Evolutionary conservation across 805 yeast genomes (phyloP).

Genomic region (Sugiyamaella qingdaonensis): DNA sequence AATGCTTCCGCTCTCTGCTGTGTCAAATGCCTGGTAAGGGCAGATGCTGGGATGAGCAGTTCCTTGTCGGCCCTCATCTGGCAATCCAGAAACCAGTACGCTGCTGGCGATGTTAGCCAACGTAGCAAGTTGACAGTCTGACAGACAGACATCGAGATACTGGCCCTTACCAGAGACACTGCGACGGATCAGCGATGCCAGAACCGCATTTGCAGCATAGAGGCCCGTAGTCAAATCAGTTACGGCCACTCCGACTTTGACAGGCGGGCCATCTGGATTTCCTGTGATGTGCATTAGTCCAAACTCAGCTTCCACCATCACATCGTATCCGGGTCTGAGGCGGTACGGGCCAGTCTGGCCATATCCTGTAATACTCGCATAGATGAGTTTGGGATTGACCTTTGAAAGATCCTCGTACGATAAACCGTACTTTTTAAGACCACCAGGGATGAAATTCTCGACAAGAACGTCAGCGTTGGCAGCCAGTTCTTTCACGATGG

Average conservation of each 20-base stretch:
- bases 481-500: slow-evolving; percentile 30
- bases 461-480: slow-evolving; percentile 35
- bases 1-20: slow-evolving; percentile 34
- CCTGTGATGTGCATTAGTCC: slow-evolving; percentile 45
- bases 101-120: slow-evolving; percentile 39
- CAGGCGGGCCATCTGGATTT: slow-evolving; percentile 38
- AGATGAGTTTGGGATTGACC: slow-evolving; percentile 32
- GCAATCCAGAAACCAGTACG: slow-evolving; percentile 36
- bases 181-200: slow-evolving; percentile 37
- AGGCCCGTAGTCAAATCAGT: slow-evolving; percentile 41
- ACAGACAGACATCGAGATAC: slow-evolving; percentile 35
- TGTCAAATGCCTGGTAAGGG: slow-evolving; percentile 40
- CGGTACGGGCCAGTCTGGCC: slow-evolving; percentile 41
- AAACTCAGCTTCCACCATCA: slow-evolving; percentile 44
- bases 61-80: slow-evolving; percentile 40
- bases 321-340: slow-evolving; percentile 40
- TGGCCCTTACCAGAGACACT: slow-evolving; percentile 33
- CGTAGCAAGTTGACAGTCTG: slow-evolving; percentile 40
- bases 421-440: slow-evolving; percentile 35
- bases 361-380: slow-evolving; percentile 40
- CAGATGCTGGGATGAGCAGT: slow-evolving; percentile 40
- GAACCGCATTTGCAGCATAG: slow-evolving; percentile 35
- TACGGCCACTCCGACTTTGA: slow-evolving; percentile 42
- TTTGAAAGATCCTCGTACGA: slow-evolving; percentile 29
- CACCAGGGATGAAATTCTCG: slow-evolving; percentile 40